Base-by-base conservation (phyloP, 2,329 filamentous ascomycete genomes). In the Diaporthe citrichinensis region DNA sequence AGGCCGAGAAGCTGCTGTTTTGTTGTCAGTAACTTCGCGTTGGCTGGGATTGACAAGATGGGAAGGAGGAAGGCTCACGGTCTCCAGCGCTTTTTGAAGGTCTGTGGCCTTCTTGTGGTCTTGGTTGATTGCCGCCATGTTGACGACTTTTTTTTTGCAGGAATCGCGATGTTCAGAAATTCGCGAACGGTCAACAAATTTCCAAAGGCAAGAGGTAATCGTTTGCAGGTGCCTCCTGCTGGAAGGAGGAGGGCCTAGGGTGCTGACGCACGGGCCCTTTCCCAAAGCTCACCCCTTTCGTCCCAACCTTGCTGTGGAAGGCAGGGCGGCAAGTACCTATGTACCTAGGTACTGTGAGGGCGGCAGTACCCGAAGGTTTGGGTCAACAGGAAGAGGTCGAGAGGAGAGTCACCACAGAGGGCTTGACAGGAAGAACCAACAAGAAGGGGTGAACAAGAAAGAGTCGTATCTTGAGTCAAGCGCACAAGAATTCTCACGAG, bases 1-100 rank as follows among this genome's bases (percentile, higher is more conserved):
- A 76, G 44, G 10, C 34, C 51, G 39, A 76, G 62, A n/a, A 76
- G 71, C 23, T 53, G 51, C 74, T 76, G 57, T 67, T 58, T 25
- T 25, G 34, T 28, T 68, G 49, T 44, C 58, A 73, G 71, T 3
- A 15, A 20, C 7, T 36, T 31, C 39, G 44, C 51, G 46, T 36
- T 46, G 44, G 39, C 23, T 41, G 36, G 6, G 39, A 15, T 36
- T 25, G n/a, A 39, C 10, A 39, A 39, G 25, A 28, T 51, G 39
- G 17, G 41, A 20, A 41, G 41, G n/a, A 12, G 36, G 39, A 34
- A 15, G 25, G 53, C 65, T 74, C 62, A 74, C 73, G 25, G 39
- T 59, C 65, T 74, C 73, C 41, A 74, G 20, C 44, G 25, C 36
- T 23, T 10, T 28, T 25, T 74, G 73, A 25, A 71, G 44, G 55